Conservation (phyloP, 1,284 basidiomycete genomes). For the Naganishia sp. region DNA sequence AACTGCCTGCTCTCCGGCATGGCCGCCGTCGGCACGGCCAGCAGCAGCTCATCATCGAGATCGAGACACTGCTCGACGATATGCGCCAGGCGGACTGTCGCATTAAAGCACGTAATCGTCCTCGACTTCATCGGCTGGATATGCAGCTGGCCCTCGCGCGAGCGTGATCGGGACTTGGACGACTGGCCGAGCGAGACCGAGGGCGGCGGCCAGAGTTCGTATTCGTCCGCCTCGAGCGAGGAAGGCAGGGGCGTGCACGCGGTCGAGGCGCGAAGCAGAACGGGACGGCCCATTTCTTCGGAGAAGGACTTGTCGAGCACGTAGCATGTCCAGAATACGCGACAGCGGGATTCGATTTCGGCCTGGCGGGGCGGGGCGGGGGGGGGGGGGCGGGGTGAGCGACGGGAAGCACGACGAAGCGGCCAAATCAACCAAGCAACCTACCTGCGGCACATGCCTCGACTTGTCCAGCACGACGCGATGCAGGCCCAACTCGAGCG, state of each 20-base stretch:
- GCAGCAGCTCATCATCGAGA: slow-evolving; percentile 40
- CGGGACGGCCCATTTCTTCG: slow-evolving; percentile 55
- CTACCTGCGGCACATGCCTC: slow-evolving; percentile 38
- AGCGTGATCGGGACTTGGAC: slow-evolving; percentile 4
- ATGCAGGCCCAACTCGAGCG: slow-evolving; percentile 54
- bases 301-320: slow-evolving; percentile 54
- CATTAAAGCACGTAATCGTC: slow-evolving; percentile 38
- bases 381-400: background rate
- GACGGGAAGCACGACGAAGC: slow-evolving; percentile 9
- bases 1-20: background rate
- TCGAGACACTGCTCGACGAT: slow-evolving; percentile 50
- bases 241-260: slow-evolving; percentile 52
- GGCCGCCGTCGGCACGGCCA: background rate
- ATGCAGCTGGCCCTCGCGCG: slow-evolving; percentile 32
- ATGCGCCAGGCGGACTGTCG: slow-evolving; percentile 47
- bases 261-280: slow-evolving; percentile 50
- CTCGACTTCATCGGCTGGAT: slow-evolving; percentile 37
- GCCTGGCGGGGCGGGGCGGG: slow-evolving; percentile 29
- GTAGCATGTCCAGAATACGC: slow-evolving; percentile 55
- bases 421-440: no score
- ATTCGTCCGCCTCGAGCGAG: slow-evolving; percentile 53
- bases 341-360: slow-evolving; percentile 48
- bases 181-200: slow-evolving; percentile 36
- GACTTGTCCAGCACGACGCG: slow-evolving; percentile 41
- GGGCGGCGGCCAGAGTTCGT: slow-evolving; percentile 52